Evolutionary conservation across 2,329 filamentous ascomycete genomes (phyloP).

Genomic region (Triangularia setosa): DNA sequence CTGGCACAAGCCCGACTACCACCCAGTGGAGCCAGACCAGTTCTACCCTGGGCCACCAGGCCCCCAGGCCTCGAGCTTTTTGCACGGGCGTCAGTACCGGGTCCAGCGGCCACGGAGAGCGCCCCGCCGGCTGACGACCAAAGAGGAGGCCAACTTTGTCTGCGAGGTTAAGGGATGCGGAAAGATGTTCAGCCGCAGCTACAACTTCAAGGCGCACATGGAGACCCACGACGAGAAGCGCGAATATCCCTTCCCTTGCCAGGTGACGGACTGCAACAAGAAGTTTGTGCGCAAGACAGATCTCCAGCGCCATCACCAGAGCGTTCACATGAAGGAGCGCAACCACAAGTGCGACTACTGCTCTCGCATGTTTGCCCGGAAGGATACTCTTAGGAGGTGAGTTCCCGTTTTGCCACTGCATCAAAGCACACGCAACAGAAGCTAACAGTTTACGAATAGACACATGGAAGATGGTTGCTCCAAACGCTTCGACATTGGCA

Average conservation of each 20-base stretch:
- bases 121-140: conserved; percentile 55
- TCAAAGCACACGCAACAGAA: conserved; percentile 5
- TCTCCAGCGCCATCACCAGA: conserved; percentile 58
- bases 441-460: conserved; percentile 40
- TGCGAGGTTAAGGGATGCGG: conserved; percentile 69
- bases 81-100: conserved; percentile 29
- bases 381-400: conserved; percentile 78
- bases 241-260: conserved; percentile 67
- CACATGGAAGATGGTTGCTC: conserved; percentile 76
- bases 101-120: conserved; percentile 34
- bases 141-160: conserved; percentile 66
- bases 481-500: conserved; percentile 58
- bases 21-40: conserved; percentile 32
- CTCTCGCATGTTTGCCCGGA: conserved; percentile 67
- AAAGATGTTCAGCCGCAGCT: conserved; percentile 75
- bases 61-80: conserved; percentile 23
- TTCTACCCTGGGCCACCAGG: conserved; percentile 30
- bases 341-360: conserved; percentile 70
- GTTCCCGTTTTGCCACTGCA: conserved; percentile 19
- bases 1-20: conserved; percentile 40
- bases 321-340: conserved; percentile 69
- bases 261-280: conserved; percentile 61
- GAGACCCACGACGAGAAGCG: conserved; percentile 75
- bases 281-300: conserved; percentile 82
- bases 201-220: conserved; percentile 84